Base-by-base conservation (phyloP, 106 monocot genomes). In the Allium fistulosum region DNA sequence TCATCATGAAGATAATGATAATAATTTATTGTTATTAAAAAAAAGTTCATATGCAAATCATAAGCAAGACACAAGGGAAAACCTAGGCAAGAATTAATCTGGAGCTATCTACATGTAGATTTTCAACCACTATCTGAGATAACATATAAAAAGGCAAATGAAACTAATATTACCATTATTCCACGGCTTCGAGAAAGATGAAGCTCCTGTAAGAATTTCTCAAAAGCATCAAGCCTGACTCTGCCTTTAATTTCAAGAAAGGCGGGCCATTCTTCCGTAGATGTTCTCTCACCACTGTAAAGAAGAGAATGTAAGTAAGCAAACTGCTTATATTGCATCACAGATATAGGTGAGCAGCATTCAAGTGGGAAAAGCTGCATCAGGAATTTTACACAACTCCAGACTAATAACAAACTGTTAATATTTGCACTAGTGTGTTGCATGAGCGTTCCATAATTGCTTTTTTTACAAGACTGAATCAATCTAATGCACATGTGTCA, bases 201-300 rank as follows among this genome's bases (percentile, higher is more conserved):
- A 72, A 99, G 93, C 48, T 93, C 85, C 68, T 87, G 82, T 10
- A 99, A 81, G 64, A 99, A 99, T 76, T 90, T 93, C 56, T 99
- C 87, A 85, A 99, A 99, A 48, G 93, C 87, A 66, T 87, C 90
- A 64, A 90, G 22, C 51, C 85, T 82, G 63, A 99, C 99, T 87
- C 99, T 93, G 78, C 99, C 99, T 52, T 99, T 99, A 22, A 99
- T 90, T 81, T 99, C 99, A 79, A 99, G 73, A 53, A 85, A 72
- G 52, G 57, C 66, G 15, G 87, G 83, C 99, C 99, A 99, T 63
- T 87, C 99, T 71, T 74, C 80, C 58, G 82, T 80, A n/a, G 93
- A 83, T 79, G 83, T 82, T 79, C 74, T 83, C 80, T 93, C 93
- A 27, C 99, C 99, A 77, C 99, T 99, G 89, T 16, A 72, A 74